Evolutionary conservation across 495 filamentous ascomycete species (phyloP).

Genomic region (Rusavskia elegans): DNA sequence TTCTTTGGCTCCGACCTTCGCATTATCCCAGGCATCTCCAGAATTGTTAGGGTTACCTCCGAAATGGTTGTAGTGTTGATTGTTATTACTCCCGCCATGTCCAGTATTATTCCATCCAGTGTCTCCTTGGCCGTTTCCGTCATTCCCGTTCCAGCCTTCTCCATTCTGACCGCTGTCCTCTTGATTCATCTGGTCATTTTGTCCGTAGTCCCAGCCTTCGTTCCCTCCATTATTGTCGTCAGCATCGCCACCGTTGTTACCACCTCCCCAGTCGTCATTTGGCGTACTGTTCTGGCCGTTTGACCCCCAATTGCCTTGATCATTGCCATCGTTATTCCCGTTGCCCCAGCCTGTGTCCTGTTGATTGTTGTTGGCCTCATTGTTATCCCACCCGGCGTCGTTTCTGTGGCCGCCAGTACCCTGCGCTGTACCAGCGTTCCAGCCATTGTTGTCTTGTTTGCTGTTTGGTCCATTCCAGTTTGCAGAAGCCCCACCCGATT

Average conservation of each 20-base stretch:
- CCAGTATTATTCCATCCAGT: neutral
- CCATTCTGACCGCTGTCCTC: neutral
- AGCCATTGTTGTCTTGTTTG: neutral
- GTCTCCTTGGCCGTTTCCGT: neutral
- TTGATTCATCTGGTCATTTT: neutral
- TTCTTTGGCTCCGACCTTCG: neutral
- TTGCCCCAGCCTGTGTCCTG: neutral
- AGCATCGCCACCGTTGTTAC: neutral
- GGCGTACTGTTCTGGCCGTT: neutral
- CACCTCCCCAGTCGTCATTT: neutral
- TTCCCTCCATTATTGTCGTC: neutral
- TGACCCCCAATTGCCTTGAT: neutral
- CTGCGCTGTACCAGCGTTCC: neutral
- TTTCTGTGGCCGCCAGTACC: neutral
- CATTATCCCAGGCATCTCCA: neutral
- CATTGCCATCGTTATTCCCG: neutral
- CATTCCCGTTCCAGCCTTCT: neutral
- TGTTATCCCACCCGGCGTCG: neutral
- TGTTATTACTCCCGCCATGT: neutral
- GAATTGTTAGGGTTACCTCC: neutral
- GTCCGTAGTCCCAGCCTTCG: neutral
- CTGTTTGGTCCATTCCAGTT: neutral
- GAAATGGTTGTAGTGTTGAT: neutral
- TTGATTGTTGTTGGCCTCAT: neutral
- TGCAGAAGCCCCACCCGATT: neutral